Evolutionary conservation across 257 asterid species (phyloP).

Genomic region (Solanum sejunctum): DNA sequence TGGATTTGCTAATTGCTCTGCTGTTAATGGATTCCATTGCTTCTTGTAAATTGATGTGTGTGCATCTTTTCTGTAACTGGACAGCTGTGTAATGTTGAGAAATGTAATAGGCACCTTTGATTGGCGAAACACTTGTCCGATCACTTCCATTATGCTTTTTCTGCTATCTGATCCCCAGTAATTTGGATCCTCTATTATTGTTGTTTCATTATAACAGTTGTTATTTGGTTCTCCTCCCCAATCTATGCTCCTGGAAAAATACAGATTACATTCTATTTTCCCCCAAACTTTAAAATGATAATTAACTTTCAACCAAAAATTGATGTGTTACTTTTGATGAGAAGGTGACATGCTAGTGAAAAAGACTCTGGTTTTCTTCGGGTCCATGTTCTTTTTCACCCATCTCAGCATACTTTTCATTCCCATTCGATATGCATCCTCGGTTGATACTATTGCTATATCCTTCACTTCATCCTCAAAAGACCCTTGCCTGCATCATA

Average conservation of each 20-base stretch:
- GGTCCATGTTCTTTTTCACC: constrained; percentile 52
- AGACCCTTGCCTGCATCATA: constrained; percentile 38
- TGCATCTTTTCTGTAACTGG: constrained; percentile 57
- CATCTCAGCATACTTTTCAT: constrained; percentile 52
- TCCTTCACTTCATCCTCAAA: constrained; percentile 44
- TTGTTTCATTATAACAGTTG: constrained; percentile 65
- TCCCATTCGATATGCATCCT: constrained; percentile 57
- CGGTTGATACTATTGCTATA: constrained; percentile 17
- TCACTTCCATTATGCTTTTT: constrained; percentile 26
- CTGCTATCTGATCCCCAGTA: constrained; percentile 34
- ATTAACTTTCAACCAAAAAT: not conserved
- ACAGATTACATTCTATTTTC: not conserved
- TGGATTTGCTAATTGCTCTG: constrained; percentile 35
- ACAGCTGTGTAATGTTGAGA: constrained; percentile 56
- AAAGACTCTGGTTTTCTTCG: constrained; percentile 36
- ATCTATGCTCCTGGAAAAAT: constrained; percentile 33
- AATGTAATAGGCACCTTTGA: constrained; percentile 43
- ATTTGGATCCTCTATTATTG: constrained; percentile 21
- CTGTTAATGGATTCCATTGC: constrained; percentile 32
- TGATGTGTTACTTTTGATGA: constrained; percentile 35
- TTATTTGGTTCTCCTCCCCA: constrained; percentile 55
- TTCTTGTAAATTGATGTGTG: constrained; percentile 64
- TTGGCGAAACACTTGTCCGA: constrained; percentile 27
- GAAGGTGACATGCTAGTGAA: constrained; percentile 70
- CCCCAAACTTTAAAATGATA: not conserved